Base-by-base conservation (phyloP, 1,139 yeast genomes). In the Trichomonascaceae sp. region DNA sequence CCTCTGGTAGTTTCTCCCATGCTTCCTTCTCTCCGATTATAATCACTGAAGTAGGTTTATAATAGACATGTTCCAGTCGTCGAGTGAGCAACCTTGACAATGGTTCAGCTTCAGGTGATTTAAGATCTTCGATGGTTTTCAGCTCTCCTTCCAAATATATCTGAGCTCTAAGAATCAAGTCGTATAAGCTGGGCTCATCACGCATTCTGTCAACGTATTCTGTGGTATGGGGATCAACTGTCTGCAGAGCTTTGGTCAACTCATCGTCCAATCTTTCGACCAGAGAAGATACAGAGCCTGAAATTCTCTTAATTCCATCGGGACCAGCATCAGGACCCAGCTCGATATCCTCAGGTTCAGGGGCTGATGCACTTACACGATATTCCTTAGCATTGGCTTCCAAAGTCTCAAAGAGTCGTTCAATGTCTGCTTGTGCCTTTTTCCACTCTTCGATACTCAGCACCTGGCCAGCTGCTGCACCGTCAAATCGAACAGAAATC, bases 241-340 rank as follows among this genome's bases (percentile, higher is more conserved):
- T 82, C 70, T 91, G 91, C 64, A 93, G 79, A 51, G 96, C 89
- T 63, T 86, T 83, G 60, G 87, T 87, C 65, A 91, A 85, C 74
- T 95, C 99, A 67, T 93, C 98, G 69, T 91, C 97, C 62, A 95
- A 80, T 72, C 98, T 84, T 74, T 93, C 99, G 59, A 91, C 87
- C 59, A 87, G 81, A 15, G 97, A 84, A 51, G 88, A 82, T 54
- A 93, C 76, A 43, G 96, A 87, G 48, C 99, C 99, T 60, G 85
- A 79, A 56, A 95, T 80, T 62, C 81, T 83, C 67, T 81, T 82
- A 58, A 86, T 76, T 56, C 96, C 97, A 62, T 85, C 81, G 30
- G 85, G 78, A 60, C 78, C 78, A 55, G 97, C 95, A 67, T 84
- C 88, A 12, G 77, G 77, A 24, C 75, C 76, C 18, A 57, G 60